Evolutionary conservation across 306 rosid genomes (phyloP).

Genomic region (Cucurbita ficifolia): DNA sequence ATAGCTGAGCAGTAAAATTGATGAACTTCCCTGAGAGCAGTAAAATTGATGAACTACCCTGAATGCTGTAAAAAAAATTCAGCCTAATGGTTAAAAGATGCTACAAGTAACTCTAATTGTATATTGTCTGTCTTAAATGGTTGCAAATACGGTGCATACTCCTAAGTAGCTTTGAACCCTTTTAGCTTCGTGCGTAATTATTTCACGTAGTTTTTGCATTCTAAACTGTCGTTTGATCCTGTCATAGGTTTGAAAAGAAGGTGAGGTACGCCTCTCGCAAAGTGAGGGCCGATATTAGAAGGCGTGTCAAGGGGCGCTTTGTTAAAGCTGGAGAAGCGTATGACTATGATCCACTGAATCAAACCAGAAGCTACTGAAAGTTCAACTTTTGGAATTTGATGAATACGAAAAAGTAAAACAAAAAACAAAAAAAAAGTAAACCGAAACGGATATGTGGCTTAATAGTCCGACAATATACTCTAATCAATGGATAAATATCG

Average conservation of each 20-base stretch:
- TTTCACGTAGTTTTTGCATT: not conserved
- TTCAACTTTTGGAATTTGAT: too few species aligned
- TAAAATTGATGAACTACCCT: too few species aligned
- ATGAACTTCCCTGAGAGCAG: not conserved
- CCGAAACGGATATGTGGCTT: too few species aligned
- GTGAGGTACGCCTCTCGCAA: slow-evolving; percentile 92
- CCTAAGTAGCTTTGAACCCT: not conserved
- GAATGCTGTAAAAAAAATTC: not conserved
- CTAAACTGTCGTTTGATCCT: slow-evolving; percentile 2
- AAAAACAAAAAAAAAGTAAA: too few species aligned
- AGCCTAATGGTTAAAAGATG: not conserved
- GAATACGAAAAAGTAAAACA: too few species aligned
- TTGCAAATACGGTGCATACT: not conserved
- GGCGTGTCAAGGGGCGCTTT: slow-evolving; percentile 91
- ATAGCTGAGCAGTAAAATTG: not conserved
- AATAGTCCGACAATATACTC: too few species aligned
- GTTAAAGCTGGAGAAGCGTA: slow-evolving; percentile 83
- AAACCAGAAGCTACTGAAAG: not conserved
- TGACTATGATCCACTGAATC: slow-evolving; percentile 77
- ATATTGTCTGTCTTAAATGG: not conserved
- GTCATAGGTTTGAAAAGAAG: slow-evolving; percentile 60
- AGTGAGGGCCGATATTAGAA: slow-evolving; percentile 85
- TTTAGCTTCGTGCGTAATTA: not conserved
- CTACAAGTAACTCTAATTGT: not conserved
- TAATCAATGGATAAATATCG: too few species aligned